A percentile compares a stretch with the other conserved stretches of the same genome.
Evolutionary conservation across 345 rosid species (phyloP).

Genomic region (Aquilaria malaccensis): DNA sequence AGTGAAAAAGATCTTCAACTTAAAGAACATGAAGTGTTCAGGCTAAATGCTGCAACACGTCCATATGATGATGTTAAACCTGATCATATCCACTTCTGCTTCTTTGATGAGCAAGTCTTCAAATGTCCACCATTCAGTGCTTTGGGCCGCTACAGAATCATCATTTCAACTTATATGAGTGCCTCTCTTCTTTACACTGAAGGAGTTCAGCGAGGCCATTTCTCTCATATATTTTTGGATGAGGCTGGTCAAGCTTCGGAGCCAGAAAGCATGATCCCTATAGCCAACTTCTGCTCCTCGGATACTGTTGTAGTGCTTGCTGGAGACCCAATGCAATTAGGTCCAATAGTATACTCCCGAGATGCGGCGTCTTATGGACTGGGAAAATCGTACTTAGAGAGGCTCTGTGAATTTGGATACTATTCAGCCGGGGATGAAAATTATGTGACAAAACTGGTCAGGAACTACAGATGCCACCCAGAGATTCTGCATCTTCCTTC

Average conservation of each 20-base stretch:
- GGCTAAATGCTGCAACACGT: conserved; percentile 82
- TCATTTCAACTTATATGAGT: conserved; percentile 86
- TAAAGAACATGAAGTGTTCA: conserved; percentile 54
- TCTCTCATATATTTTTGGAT: conserved; percentile 89
- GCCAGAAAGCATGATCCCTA: conserved; percentile 83
- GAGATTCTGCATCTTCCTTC: conserved; percentile 86
- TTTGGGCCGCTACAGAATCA: conserved; percentile 41
- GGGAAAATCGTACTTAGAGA: conserved; percentile 74
- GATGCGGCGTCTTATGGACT: conserved; percentile 55
- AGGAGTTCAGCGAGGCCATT: conserved; percentile 64
- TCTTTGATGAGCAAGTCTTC: conserved; percentile 55
- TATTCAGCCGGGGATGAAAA: conserved; percentile 50
- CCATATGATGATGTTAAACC: conserved; percentile 58
- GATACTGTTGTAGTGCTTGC: conserved; percentile 89
- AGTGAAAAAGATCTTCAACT: conserved; percentile 35
- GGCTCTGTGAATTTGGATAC: conserved; percentile 54
- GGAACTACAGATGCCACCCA: conserved; percentile 81
- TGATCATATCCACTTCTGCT: conserved; percentile 60
- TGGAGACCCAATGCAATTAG: conserved; percentile 95
- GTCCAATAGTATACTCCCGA: conserved; percentile 80
- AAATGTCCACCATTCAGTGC: conserved; percentile 63
- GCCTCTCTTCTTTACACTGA: conserved; percentile 72
- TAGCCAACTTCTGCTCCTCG: conserved; percentile 47
- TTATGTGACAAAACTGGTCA: conserved; percentile 62
- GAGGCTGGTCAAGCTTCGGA: conserved; percentile 99